Evolutionary conservation across 169 alveolate species (phyloP).

Genomic region (Amoebophrya sp.): DNA sequence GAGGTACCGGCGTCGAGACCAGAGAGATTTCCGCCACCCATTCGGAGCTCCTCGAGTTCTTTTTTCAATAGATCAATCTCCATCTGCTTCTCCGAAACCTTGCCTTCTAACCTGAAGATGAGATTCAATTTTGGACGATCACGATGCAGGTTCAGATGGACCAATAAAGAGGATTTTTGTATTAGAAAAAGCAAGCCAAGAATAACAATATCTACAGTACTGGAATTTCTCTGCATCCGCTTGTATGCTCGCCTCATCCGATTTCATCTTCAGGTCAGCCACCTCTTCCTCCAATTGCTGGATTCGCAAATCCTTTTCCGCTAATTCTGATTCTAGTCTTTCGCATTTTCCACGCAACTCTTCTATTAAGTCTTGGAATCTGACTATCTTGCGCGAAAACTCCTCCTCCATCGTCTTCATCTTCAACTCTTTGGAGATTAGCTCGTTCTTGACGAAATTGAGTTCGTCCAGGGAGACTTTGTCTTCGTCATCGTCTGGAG

Average conservation of each 20-base stretch:
- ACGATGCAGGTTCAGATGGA: too few species aligned
- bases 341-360: background rate
- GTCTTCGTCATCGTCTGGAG: background rate
- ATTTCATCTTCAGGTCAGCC: background rate
- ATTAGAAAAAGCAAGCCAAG: background rate
- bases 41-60: background rate
- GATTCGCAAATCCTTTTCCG: background rate
- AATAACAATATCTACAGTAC: background rate
- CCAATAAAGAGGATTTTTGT: too few species aligned
- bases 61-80: background rate
- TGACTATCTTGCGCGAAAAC: background rate
- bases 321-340: background rate
- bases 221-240: background rate
- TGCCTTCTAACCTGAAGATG: background rate
- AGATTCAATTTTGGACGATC: background rate
- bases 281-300: background rate
- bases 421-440: background rate
- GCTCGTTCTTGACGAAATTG: background rate
- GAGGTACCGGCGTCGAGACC: background rate
- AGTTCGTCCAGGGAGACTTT: background rate
- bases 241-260: background rate
- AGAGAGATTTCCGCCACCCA: too few species aligned
- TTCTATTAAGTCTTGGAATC: background rate
- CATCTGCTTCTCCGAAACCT: background rate
- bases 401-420: background rate